These are phyloP conservation scores for Calocybe indica DNA, from an alignment of 768 basidiomycete species.

Conservation along the genomic window DNA sequence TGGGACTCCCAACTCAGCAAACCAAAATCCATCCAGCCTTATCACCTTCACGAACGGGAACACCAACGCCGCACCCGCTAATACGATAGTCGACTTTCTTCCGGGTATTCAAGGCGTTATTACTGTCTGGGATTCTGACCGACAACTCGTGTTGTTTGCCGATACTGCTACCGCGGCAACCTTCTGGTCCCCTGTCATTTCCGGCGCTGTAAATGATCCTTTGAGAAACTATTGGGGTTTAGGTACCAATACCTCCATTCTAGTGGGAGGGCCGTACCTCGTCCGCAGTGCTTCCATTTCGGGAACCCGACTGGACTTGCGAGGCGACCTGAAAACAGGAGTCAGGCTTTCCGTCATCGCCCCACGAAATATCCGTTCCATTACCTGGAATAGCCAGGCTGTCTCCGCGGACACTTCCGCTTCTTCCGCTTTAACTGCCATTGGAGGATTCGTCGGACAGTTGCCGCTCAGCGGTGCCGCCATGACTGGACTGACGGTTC, in stretches of 20 bases:
- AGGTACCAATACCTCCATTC: slow-evolving; percentile 63
- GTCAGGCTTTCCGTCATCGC: slow-evolving; percentile 60
- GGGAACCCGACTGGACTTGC: slow-evolving; percentile 47
- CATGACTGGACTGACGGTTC: slow-evolving; percentile 29
- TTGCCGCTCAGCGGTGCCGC: slow-evolving; percentile 26
- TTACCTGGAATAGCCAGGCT: slow-evolving; percentile 71
- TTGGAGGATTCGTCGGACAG: slow-evolving; percentile 45
- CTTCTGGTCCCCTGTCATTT: slow-evolving; percentile 72
- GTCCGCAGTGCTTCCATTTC: slow-evolving; percentile 50
- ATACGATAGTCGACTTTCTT: slow-evolving; percentile 47
- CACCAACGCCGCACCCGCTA: slow-evolving; percentile 11
- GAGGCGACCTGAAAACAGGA: slow-evolving; percentile 62
- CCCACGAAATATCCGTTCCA: slow-evolving; percentile 39
- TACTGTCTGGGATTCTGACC: slow-evolving; percentile 60
- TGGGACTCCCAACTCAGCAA: slow-evolving; percentile 38
- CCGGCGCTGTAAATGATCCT: slow-evolving; percentile 29
- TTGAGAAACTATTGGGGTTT: slow-evolving; percentile 65
- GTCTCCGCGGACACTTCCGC: slow-evolving; percentile 27
- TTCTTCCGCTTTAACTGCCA: slow-evolving; percentile 22
- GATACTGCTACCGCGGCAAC: slow-evolving; percentile 62
- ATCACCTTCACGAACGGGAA: slow-evolving; percentile 21
- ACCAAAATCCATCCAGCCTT: slow-evolving; percentile 17
- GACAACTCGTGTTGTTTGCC: slow-evolving; percentile 62
- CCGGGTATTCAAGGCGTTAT: slow-evolving; percentile 52
- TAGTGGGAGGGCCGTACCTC: slow-evolving; percentile 62